Evolutionary conservation across 2,329 filamentous ascomycete genomes (phyloP).

Genomic region (Ceratocystis variospora): DNA sequence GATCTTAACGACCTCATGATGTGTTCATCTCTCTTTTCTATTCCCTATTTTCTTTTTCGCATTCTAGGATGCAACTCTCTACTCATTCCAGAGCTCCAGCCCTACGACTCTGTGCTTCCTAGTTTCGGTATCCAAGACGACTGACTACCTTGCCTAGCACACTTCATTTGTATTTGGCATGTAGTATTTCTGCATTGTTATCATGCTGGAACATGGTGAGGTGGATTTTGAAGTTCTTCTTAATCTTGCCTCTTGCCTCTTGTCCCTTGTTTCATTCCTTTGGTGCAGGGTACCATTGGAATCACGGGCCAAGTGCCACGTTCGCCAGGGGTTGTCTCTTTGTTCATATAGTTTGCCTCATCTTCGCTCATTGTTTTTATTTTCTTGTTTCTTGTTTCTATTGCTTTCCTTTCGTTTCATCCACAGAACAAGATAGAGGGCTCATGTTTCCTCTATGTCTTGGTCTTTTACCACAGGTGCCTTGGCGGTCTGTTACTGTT

Average conservation of each 20-base stretch:
- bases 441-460: not conserved
- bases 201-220: not conserved
- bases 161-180: conserved; percentile 7
- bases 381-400: conserved; percentile 1
- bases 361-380: not conserved
- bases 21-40: conserved; percentile 3
- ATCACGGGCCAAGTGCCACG: not conserved
- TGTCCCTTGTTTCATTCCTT: not conserved
- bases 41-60: conserved; percentile 1
- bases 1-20: conserved; percentile 8
- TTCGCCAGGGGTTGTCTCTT: not conserved
- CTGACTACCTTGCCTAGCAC: not conserved
- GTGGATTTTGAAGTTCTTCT: not conserved
- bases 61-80: conserved; percentile 11
- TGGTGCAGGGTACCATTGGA: not conserved
- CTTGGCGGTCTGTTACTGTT: not conserved
- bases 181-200: not conserved
- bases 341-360: conserved; percentile 1
- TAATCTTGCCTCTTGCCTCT: not conserved
- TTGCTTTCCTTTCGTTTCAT: not conserved
- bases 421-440: conserved; percentile 4
- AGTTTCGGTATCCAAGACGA: not conserved
- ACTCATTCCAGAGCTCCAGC: conserved; percentile 11
- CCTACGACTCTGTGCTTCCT: not conserved
- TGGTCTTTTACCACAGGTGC: conserved; percentile 6